A percentile compares a stretch with the other conserved stretches of the same genome.
These are phyloP conservation scores for Ceratobasidium sp. DNA, from an alignment of 1,284 basidiomycete genomes.

Conservation along the genomic window DNA sequence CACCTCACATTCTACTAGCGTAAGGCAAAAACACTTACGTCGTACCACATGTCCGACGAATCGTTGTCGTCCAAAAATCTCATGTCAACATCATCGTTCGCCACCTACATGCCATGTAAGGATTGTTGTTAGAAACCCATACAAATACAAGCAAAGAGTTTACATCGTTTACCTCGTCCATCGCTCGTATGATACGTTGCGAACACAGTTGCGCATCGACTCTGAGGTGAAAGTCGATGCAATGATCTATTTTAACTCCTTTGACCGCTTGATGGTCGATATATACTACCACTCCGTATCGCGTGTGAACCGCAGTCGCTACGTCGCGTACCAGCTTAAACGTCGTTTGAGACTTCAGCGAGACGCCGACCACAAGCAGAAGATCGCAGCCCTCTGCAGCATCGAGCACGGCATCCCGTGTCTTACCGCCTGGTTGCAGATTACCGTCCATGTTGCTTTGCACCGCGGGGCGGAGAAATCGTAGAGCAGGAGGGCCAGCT, in stretches of 20 bases:
- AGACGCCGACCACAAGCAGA: constrained; percentile 12
- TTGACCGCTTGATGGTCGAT: constrained; percentile 13
- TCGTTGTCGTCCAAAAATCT: neutral
- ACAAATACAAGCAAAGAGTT: neutral
- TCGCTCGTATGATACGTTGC: neutral
- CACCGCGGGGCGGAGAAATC: constrained; percentile 8
- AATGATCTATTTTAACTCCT: neutral
- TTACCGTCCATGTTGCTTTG: neutral
- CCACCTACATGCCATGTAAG: neutral
- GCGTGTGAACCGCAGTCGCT: neutral
- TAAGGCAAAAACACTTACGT: neutral
- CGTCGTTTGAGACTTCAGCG: neutral
- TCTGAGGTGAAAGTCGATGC: constrained; percentile 20
- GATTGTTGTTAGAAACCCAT: neutral
- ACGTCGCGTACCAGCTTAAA: constrained; percentile 6
- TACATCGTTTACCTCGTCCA: constrained; percentile 4
- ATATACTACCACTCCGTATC: constrained; percentile 17
- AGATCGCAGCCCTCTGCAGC: neutral
- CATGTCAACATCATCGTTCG: neutral
- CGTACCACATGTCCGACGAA: constrained; percentile 3
- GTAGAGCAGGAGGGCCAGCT: neutral
- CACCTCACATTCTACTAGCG: too few relatives aligned
- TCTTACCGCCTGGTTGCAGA: neutral
- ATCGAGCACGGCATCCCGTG: neutral
- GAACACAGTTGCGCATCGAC: neutral